Evolutionary conservation across 768 basidiomycete genomes (phyloP).

Genomic region (Pleurotus eryngii): DNA sequence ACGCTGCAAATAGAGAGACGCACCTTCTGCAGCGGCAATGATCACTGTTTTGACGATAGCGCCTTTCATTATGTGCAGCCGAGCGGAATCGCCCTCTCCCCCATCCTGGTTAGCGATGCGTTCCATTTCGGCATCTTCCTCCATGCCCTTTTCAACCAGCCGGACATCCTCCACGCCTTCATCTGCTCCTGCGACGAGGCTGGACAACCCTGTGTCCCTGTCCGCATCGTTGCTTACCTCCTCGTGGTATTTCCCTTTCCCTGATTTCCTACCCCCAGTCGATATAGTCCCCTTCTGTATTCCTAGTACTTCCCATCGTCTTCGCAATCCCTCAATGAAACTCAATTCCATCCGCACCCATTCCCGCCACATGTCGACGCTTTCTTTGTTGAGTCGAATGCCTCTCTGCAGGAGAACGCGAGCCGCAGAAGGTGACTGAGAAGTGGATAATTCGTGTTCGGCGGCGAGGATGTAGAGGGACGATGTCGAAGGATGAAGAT

Average conservation of each 20-base stretch:
- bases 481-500: conserved; percentile 78
- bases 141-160: conserved; percentile 13
- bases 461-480: conserved; percentile 83
- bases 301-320: conserved; percentile 80
- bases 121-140: conserved; percentile 18
- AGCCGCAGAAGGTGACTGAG: conserved; percentile 68
- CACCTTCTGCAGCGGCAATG: conserved; percentile 70
- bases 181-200: conserved; percentile 20
- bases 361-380: conserved; percentile 79
- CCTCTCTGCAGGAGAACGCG: conserved; percentile 84
- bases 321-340: conserved; percentile 75
- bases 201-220: conserved; percentile 16
- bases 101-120: conserved; percentile 28
- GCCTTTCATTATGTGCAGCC: conserved; percentile 70
- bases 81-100: conserved; percentile 50
- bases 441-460: conserved; percentile 71
- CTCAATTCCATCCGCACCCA: conserved; percentile 89
- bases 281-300: conserved; percentile 36
- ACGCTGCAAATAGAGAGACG: conserved; percentile 6
- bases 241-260: conserved; percentile 14
- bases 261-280: neutral
- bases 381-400: conserved; percentile 71
- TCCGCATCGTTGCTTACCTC: conserved; percentile 21
- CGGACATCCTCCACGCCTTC: conserved; percentile 19
- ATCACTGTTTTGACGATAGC: conserved; percentile 81